Evolutionary conservation across 2,329 filamentous ascomycete species (phyloP), one percentile per base, ranked within the genome.

Genomic region (Alternaria alternata): DNA sequence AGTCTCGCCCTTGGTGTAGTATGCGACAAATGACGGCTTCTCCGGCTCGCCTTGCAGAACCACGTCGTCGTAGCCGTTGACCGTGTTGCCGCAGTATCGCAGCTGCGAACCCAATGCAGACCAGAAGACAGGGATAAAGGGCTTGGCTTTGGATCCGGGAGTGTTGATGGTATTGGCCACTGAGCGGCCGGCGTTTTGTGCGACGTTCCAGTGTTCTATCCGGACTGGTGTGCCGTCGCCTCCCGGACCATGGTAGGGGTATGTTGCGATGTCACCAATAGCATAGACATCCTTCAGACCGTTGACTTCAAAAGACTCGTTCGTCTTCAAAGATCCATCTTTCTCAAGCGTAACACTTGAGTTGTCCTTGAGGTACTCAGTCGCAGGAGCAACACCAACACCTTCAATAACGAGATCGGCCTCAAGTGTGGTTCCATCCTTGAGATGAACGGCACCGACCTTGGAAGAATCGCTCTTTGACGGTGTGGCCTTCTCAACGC

Each of bases 181-280:
- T 24, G 86, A 85, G 43, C 94, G 91, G 3, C 95, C 95, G 2
- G 92, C 85, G 73, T 98, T 97, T 75, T 98, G 95, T 5, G 95
- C 95, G 3, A 99, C 95, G 79, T 97, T 94, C 95, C 95, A 99
- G 78, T 99, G 95, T 83, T 99, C 95, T 74, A 98, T 97, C 64
- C 95, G 90, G 1, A 91, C 87, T 18, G 86, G 85, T 44, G 84
- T 85, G 63, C 91, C 92, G 16, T 90, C 85, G 26, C 92, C 90
- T 24, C 92, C 93, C 0, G 95, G 95, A 1, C 95, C 95, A 77
- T 92, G 86, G 82, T 99, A 99, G 0, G 95, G 95, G 79, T 93
- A 97, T 0, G 91, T 94, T 12, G 95, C 94, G 63, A 99, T 98
- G 76, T 99, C 95, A 53, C 94, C 94, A 62, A 99, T 88, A 14